Percentiles rank a stretch among this genome's conserved stretches.
phyloP scores from a whole-genome alignment of 495 filamentous ascomycete species.

The Xylaria grammica region DNA sequence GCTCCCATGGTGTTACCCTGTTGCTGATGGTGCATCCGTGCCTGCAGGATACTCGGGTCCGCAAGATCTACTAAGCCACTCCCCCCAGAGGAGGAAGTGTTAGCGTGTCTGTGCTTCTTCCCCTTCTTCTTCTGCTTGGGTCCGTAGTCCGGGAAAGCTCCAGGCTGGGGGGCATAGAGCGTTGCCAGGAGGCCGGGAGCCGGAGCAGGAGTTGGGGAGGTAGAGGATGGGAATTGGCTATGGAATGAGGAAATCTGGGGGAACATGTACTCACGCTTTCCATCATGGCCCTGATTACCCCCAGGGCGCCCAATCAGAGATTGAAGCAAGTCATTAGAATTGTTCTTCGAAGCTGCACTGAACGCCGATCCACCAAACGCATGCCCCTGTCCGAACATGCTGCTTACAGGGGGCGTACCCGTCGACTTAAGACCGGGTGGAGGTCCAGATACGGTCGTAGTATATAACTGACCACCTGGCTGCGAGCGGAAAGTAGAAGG shows the following conservation, averaged over 20 bases:
- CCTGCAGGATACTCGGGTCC: conserved; percentile 99
- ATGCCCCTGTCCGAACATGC: conserved; percentile 70
- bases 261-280: conserved; percentile 88
- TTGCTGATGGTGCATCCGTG: conserved; percentile 87
- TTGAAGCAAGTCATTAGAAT: conserved; percentile 74
- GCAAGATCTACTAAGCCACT: conserved; percentile 98
- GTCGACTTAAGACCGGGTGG: conserved; percentile 95
- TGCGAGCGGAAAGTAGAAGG: conserved; percentile 69
- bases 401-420: conserved; percentile 76
- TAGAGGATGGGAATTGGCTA: conserved; percentile 73
- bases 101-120: conserved; percentile 99
- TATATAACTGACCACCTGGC: conserved; percentile 66
- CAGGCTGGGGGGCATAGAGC: conserved; percentile 87
- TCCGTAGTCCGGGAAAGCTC: conserved; percentile 81
- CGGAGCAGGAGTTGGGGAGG: conserved; percentile 87
- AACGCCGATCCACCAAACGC: conserved; percentile 69
- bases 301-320: conserved; percentile 66
- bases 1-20: conserved; percentile 70
- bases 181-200: conserved; percentile 84
- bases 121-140: conserved; percentile 99
- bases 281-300: conserved; percentile 73
- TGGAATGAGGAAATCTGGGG: conserved; percentile 62
- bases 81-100: conserved; percentile 99
- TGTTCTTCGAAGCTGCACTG: conserved; percentile 57
- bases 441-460: conserved; percentile 79